phyloP scores from a whole-genome alignment of 768 basidiomycete species.

The Tricholoma flavovirens region DNA sequence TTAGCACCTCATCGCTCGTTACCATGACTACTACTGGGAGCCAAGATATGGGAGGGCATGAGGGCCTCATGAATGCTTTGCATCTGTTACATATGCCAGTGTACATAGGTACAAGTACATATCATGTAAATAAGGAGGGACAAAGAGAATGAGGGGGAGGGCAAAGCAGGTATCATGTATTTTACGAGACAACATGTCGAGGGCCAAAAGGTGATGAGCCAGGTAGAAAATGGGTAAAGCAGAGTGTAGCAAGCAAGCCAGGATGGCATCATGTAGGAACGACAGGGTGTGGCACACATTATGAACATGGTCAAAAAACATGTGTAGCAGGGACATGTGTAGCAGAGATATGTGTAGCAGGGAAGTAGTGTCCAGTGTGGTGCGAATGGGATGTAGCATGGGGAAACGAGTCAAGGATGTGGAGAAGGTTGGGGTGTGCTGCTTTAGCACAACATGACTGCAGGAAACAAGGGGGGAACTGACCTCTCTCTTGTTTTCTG shows the following conservation, averaged over 20 bases:
- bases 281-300: background rate
- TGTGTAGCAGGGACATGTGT: background rate
- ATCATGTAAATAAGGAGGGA: constrained; percentile 1
- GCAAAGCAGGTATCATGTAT: background rate
- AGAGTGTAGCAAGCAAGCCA: no score
- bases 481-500: background rate
- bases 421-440: background rate
- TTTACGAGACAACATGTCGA: background rate
- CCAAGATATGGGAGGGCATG: no score
- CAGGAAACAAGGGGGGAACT: background rate
- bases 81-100: no score
- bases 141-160: background rate
- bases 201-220: background rate
- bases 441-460: background rate
- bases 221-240: no score
- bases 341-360: background rate
- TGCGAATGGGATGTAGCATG: background rate
- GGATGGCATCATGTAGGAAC: no score
- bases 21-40: background rate
- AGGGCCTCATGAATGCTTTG: no score
- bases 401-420: background rate
- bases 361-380: background rate
- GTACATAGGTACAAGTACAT: constrained; percentile 7
- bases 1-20: background rate
- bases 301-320: no score